Evolutionary conservation across 768 basidiomycete genomes (phyloP).

Genomic region (Exsudoporus frostii): DNA sequence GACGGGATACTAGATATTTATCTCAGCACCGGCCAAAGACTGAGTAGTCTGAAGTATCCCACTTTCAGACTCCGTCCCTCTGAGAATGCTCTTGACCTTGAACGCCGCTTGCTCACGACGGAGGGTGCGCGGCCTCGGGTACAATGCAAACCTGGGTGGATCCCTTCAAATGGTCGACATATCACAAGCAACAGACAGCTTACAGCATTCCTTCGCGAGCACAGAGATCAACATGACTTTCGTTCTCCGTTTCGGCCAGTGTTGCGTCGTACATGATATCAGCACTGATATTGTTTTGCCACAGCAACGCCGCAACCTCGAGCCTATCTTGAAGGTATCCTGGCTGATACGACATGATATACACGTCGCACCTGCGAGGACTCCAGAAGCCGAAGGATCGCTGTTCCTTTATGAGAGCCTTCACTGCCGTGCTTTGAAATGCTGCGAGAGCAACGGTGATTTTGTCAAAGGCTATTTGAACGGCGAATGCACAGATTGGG

Average conservation of each 20-base stretch:
- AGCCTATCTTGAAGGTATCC: conserved; percentile 76
- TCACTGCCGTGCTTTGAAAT: conserved; percentile 64
- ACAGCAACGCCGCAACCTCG: conserved; percentile 71
- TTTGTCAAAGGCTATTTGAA: conserved; percentile 79
- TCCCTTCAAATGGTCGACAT: conserved; percentile 34
- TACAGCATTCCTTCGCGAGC: conserved; percentile 82
- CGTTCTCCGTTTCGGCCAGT: conserved; percentile 57
- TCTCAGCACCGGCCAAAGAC: conserved; percentile 3
- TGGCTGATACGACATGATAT: conserved; percentile 73
- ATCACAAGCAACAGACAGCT: conserved; percentile 22
- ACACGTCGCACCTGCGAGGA: conserved; percentile 86
- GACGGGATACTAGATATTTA: conserved; percentile 49
- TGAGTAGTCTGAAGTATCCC: conserved; percentile 14
- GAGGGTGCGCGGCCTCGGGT: conserved; percentile 50
- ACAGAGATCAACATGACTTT: conserved; percentile 66
- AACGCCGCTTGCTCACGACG: conserved; percentile 65
- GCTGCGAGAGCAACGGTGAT: conserved; percentile 66
- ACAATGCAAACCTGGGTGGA: conserved; percentile 50
- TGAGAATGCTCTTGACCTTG: conserved; percentile 81
- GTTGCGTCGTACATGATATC: conserved; percentile 86
- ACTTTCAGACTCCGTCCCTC: conserved; percentile 75
- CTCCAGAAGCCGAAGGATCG: conserved; percentile 88
- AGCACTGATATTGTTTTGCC: conserved; percentile 80
- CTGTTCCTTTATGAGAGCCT: conserved; percentile 69
- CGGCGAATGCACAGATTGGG: conserved; percentile 60